Evolutionary conservation across 73 alveolate species (phyloP).

Genomic region (Paramecium tetraurelia): DNA sequence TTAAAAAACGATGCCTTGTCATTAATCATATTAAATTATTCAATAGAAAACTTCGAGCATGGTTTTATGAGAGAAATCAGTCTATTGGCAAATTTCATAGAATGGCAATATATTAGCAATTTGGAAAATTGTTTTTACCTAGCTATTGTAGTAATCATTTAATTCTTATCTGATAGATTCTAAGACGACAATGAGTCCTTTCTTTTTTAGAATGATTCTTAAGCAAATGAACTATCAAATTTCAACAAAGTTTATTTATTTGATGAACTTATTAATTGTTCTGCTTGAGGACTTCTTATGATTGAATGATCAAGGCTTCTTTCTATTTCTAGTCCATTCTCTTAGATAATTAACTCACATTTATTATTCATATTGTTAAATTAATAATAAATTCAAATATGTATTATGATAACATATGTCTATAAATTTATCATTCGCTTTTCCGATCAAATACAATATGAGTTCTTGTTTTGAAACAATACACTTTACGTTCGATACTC

Average conservation of each 20-base stretch:
- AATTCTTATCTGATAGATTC: neutral
- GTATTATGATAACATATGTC: neutral
- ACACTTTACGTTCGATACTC: neutral
- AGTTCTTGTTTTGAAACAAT: neutral
- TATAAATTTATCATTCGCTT: neutral
- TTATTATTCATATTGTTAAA: neutral
- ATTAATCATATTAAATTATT: neutral
- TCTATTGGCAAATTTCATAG: conserved; percentile 14
- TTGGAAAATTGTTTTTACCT: neutral
- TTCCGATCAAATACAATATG: no score
- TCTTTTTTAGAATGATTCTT: neutral
- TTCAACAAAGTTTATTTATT: neutral
- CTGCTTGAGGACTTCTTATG: neutral
- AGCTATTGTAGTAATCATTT: neutral
- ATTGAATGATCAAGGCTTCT: neutral
- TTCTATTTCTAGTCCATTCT: neutral
- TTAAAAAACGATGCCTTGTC: neutral
- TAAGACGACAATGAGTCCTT: neutral
- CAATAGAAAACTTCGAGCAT: neutral
- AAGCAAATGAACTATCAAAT: conserved; percentile 2
- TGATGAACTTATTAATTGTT: neutral
- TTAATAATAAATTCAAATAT: neutral
- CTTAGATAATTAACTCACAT: neutral
- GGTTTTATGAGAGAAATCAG: neutral
- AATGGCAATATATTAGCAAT: neutral